Evolutionary conservation across 176 grass and related monocot species (phyloP), one percentile per base, ranked within the genome.

Genomic region (Aegilops tauschii): DNA sequence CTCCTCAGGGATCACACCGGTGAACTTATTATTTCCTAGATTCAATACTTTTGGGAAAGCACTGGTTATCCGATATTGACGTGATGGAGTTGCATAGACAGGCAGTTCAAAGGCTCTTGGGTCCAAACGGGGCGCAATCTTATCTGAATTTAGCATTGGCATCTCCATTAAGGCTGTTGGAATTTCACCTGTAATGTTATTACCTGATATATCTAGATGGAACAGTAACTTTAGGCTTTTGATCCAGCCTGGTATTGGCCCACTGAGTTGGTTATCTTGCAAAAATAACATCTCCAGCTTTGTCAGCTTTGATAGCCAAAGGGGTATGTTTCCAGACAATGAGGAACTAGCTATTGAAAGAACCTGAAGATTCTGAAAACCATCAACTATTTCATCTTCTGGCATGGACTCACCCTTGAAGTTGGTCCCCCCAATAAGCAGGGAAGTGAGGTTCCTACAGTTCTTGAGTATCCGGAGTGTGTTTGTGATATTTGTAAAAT

Each of bases 341-440:
- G 52, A 69, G 32, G 88, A 93, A 1, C n/a, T 32, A 35, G 1
- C 37, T 16, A 93, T 21, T 29, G 77, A 64, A 61, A 93, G 39
- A 32, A 85, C 74, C 49, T 93, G 91, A 80, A 93, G 77, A 79
- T 86, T 86, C 73, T 88, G 47, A 86, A 93, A 93, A 77, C 82
- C 85, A 11, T 82, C 45, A 56, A 82, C 65, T 66, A 1, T 84
- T 0, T 79, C 82, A 73, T 77, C 82, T 18, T 91, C 28, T 44
- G 88, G 88, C 52, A 93, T 85, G 14, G 20, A 1, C 14, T 93
- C 91, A 0, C 64, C 12, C 13, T 11, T 84, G 37, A 93, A 93
- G 30, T 87, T 88, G 9, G 1, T 0, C 2, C 78, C 80, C 8
- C 73, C 73, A 10, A 90, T 88, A 32, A 92, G 47, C 36, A 92